These are phyloP conservation scores for Jatropha podagrica DNA, from an alignment of 441 rosid species.

Conservation along the genomic window DNA sequence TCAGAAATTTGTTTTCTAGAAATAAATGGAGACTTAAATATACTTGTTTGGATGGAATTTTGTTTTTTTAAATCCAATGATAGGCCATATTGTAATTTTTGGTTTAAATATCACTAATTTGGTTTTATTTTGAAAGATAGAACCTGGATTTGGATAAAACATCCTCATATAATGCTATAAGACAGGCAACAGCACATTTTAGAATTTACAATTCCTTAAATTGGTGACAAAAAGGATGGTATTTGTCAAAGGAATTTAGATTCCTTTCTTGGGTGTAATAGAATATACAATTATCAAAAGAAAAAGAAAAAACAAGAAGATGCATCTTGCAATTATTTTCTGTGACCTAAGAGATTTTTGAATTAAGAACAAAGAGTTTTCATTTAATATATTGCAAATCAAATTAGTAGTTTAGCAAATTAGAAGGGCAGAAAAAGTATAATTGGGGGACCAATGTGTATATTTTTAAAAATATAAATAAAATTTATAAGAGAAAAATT, in stretches of 20 bases:
- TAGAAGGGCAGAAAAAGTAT: too few species aligned
- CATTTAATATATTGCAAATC: neutral
- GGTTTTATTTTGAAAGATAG: too few species aligned
- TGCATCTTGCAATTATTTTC: neutral
- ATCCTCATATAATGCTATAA: neutral
- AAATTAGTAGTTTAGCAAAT: too few species aligned
- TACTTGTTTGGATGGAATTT: too few species aligned
- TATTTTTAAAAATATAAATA: too few species aligned
- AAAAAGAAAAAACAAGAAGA: neutral
- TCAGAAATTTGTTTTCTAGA: too few species aligned
- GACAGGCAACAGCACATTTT: neutral
- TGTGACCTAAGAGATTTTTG: neutral
- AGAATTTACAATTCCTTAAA: neutral
- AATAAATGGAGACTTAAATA: too few species aligned
- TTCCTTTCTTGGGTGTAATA: neutral
- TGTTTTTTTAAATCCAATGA: too few species aligned
- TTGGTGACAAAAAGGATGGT: neutral
- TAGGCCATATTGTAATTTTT: too few species aligned
- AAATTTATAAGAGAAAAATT: too few species aligned
- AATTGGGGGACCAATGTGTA: too few species aligned
- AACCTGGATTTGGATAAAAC: neutral
- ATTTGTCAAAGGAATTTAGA: neutral
- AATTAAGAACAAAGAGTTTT: neutral
- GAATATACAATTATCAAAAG: neutral
- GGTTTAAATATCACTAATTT: too few species aligned